Evolutionary conservation across 345 rosid species (phyloP), one percentile per base, ranked within the genome.

Genomic region (Luvunga scandens): DNA sequence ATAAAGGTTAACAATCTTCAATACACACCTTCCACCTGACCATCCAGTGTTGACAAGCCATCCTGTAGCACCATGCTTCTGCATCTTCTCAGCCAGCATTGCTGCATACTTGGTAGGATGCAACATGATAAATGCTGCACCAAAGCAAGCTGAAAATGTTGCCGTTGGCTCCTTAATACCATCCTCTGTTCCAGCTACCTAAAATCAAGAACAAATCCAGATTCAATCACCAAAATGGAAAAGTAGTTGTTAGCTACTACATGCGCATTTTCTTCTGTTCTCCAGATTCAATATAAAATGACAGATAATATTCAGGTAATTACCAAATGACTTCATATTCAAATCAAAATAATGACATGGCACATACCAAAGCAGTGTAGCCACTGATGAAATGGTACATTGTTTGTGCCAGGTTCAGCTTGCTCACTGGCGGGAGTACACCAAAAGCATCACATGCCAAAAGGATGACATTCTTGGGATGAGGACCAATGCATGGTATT

Each of bases 301-400:
- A 53, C 1, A 22, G 22, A 53, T 18, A 53, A 53, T 53, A 53
- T 53, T 53, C 57, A 18, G n/a, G 57, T 53, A 18, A 53, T 53
- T 53, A 53, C 50, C 50, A 53, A 53, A 53, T 18, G 22, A 5
- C 57, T 33, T 33, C 28, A 9, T 30, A 50, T 18, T 25, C 4
- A 9, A 76, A 76, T 25, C 27, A 50, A 34, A 48, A 25, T 71
- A 68, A 24, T 71, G 53, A 36, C 38, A 34, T 10, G 28, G 33
- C 69, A 56, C 66, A 28, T 89, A 95, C 97, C 91, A 95, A 80
- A 81, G 99, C 99, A 72, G 99, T 95, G 87, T 95, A 95, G 73
- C 99, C 98, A 77, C 98, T 95, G 68, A 93, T 95, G 90, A 95
- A 93, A 81, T 95, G 99, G 89, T 93, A 93, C 98, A 95, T 95